These are phyloP conservation scores for Epichloe sylvatica DNA, from an alignment of 2,329 filamentous ascomycete genomes.

Conservation along the genomic window DNA sequence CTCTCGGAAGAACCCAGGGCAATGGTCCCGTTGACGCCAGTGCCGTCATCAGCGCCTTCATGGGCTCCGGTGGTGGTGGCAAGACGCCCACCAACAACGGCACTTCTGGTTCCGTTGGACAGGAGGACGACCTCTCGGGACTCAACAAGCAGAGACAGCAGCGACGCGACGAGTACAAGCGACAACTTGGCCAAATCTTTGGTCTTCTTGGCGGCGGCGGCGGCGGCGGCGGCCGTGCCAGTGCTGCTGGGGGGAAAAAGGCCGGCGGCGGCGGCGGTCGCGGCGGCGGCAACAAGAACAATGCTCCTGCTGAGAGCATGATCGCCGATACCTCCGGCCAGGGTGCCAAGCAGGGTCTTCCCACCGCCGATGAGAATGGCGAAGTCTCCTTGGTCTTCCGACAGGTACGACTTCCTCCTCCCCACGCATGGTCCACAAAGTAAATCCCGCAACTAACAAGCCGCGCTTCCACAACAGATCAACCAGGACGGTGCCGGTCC, in stretches of 20 bases:
- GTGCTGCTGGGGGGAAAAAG: neutral
- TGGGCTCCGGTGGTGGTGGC: slow-evolving; percentile 27
- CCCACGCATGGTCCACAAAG: slow-evolving; percentile 3
- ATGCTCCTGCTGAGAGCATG: slow-evolving; percentile 30
- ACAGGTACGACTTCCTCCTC: slow-evolving; percentile 15
- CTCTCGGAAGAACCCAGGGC: slow-evolving; percentile 50
- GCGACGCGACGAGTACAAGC: slow-evolving; percentile 12
- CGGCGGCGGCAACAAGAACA: slow-evolving; percentile 24
- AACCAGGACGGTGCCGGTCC: slow-evolving; percentile 59
- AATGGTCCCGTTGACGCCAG: slow-evolving; percentile 44
- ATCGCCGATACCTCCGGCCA: slow-evolving; percentile 40
- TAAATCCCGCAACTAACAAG: neutral
- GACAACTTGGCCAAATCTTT: slow-evolving; percentile 19
- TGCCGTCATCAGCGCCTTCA: slow-evolving; percentile 45
- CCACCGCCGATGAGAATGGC: slow-evolving; percentile 46
- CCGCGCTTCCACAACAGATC: slow-evolving; percentile 31
- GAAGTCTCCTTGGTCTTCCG: slow-evolving; percentile 50
- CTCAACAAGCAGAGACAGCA: slow-evolving; percentile 8
- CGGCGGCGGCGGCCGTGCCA: slow-evolving; percentile 7
- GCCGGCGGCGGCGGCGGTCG: slow-evolving; percentile 13
- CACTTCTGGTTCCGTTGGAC: slow-evolving; percentile 24
- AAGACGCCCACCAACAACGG: slow-evolving; percentile 25
- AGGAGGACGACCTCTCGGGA: slow-evolving; percentile 28
- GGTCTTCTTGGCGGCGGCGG: slow-evolving; percentile 7
- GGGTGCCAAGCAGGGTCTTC: slow-evolving; percentile 40